Conservation (phyloP, 345 rosid species). For the Linum tenue region DNA sequence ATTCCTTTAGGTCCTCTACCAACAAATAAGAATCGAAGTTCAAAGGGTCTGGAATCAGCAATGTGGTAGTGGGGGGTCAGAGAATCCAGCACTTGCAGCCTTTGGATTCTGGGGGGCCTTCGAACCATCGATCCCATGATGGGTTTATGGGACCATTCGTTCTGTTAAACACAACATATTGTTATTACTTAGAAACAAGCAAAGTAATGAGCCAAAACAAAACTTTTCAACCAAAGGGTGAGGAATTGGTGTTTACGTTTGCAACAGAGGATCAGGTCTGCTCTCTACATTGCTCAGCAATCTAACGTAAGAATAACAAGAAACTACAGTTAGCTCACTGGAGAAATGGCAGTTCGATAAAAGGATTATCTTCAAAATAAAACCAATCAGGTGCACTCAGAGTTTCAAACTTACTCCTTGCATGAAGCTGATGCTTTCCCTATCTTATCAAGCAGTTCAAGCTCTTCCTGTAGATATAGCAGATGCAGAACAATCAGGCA, state of each 20-base stretch:
- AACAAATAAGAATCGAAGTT: not conserved
- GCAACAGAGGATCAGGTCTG: constrained; percentile 67
- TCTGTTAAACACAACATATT: constrained; percentile 31
- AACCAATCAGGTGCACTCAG: not conserved
- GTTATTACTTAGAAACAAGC: not conserved
- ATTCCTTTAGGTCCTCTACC: constrained; percentile 6
- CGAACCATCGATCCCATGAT: constrained; percentile 89
- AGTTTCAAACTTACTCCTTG: constrained; percentile 43
- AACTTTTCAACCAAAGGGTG: not conserved
- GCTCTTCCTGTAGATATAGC: constrained; percentile 48
- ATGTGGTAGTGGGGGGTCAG: constrained; percentile 15
- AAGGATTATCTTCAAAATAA: not conserved
- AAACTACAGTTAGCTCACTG: constrained; percentile 8
- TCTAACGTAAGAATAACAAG: constrained; percentile 30
- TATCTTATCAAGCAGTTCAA: constrained; percentile 64
- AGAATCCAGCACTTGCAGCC: constrained; percentile 74
- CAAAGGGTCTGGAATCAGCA: constrained; percentile 9
- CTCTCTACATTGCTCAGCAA: constrained; percentile 42
- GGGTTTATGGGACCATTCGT: constrained; percentile 58
- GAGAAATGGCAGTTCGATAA: not conserved
- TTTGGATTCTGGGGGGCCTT: constrained; percentile 49
- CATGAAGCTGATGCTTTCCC: constrained; percentile 63
- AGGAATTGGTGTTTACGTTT: constrained; percentile 34
- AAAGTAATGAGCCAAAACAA: not conserved
- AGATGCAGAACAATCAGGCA: too few species aligned